Evolutionary conservation across 1,284 basidiomycete genomes (phyloP).

Genomic region (Athelia sp.): DNA sequence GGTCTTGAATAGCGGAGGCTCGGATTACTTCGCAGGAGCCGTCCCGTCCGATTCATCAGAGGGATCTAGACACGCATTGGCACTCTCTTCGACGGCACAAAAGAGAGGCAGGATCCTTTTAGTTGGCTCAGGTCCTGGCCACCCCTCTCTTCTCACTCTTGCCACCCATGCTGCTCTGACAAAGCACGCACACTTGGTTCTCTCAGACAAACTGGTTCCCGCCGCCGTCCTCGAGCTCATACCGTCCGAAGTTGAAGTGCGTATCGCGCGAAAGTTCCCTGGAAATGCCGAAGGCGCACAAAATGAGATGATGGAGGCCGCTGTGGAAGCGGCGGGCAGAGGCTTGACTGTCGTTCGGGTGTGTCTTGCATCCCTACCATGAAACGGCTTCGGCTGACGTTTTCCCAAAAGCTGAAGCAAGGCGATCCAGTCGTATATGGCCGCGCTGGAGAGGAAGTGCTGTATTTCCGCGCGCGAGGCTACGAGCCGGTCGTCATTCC

Average conservation of each 20-base stretch:
- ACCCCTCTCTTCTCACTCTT: constrained; percentile 86
- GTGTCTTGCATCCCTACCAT: constrained; percentile 21
- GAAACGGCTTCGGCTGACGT: constrained; percentile 1
- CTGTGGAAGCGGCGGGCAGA: constrained; percentile 72
- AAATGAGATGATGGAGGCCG: constrained; percentile 89
- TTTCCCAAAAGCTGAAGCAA: constrained; percentile 80
- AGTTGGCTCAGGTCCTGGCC: constrained; percentile 92
- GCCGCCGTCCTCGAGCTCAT: constrained; percentile 85
- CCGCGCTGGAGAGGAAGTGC: constrained; percentile 89
- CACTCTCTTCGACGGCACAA: constrained; percentile 23
- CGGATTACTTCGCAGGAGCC: constrained; percentile 12
- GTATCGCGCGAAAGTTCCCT: constrained; percentile 95
- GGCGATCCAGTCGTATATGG: constrained; percentile 96
- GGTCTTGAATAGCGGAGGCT: constrained; percentile 44
- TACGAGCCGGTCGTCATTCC: constrained; percentile 84
- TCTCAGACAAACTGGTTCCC: constrained; percentile 98
- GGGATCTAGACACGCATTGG: constrained; percentile 18
- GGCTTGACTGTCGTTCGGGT: constrained; percentile 88
- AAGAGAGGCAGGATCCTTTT: constrained; percentile 72
- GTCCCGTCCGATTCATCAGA: constrained; percentile 13
- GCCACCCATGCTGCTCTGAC: constrained; percentile 83
- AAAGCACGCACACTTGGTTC: constrained; percentile 76
- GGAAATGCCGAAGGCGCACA: constrained; percentile 96
- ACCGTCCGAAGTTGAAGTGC: constrained; percentile 63
- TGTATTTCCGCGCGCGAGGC: constrained; percentile 85